Evolutionary conservation across 2,329 filamentous ascomycete species (phyloP), one percentile per base, ranked within the genome.

Genomic region (Escovopsis sp.): DNA sequence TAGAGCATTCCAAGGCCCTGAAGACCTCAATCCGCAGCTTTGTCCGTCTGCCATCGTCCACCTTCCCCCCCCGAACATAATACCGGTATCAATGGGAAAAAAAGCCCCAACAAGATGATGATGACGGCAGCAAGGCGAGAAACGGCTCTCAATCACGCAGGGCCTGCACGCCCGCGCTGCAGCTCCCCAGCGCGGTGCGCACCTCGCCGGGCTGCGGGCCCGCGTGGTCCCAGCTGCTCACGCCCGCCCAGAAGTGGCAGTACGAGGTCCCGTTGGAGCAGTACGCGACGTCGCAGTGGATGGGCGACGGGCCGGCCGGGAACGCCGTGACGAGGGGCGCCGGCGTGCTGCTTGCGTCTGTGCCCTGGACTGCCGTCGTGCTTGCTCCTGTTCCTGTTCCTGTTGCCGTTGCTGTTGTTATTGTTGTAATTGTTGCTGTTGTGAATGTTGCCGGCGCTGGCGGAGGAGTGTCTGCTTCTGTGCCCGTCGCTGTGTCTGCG

Each of bases 231-330:
- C 53, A 62, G n/a, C 51, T 50, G 7, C 58, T 64, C 36, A 63
- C 47, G 13, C 61, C 62, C 20, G 50, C 53, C 54, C 61, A 66
- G 49, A 56, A 61, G 46, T 61, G 57, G 49, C 64, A 65, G 54
- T 57, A 65, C 3, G 55, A 55, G 4, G 51, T 53, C 12, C 48
- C 45, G 13, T 53, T 49, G 35, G 58, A 57, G 51, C 62, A 63
- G 49, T 61, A 63, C 20, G 48, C 45, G 47, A 58, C 53, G 41
- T 59, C 53, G 52, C 63, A 65, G 39, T 51, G 40, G 34, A 53
- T 40, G 11, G 38, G 36, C 12, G 40, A n/a, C 11, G 39, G 31
- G 25, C 29, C 16, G 24, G 35, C 34, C 11, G 41, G 24, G 5
- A 14, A 15, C 5, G 32, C 32, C 15, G 25, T 20, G 13, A 39